Conservation (phyloP, 495 filamentous ascomycete genomes). For the Chaetomium fimeti region DNA sequence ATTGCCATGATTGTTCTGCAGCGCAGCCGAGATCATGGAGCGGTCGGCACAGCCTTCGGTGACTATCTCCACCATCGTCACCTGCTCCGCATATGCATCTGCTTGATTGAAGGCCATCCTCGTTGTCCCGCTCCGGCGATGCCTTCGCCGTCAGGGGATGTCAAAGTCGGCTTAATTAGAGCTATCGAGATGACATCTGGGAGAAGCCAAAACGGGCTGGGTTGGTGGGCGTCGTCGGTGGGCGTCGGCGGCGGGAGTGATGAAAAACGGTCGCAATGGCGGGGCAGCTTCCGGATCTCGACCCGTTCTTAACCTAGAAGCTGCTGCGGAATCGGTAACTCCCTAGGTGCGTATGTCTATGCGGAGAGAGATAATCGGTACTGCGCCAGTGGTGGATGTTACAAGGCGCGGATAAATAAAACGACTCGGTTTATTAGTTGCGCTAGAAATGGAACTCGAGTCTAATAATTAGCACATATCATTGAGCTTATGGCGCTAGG, state of each 20-base stretch:
- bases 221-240: neutral
- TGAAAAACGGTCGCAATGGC: neutral
- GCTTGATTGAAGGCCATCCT: conserved; percentile 21
- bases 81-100: conserved; percentile 12
- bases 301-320: neutral
- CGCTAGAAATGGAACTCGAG: no score
- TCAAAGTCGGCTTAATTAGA: neutral
- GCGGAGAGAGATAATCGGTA: no score
- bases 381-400: no score
- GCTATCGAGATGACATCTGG: conserved; percentile 16
- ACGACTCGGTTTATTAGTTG: no score
- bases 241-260: neutral
- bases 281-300: neutral
- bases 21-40: conserved; percentile 16
- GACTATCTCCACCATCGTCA: conserved; percentile 22
- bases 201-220: neutral
- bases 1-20: conserved; percentile 46
- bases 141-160: conserved; percentile 7
- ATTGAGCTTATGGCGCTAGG: no score
- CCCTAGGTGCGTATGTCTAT: no score
- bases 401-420: no score
- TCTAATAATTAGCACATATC: no score
- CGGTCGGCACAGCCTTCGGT: conserved; percentile 21
- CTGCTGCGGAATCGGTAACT: neutral
- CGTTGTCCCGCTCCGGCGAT: conserved; percentile 8